Evolutionary conservation across 148 eudicot species (phyloP), one percentile per base, ranked within the genome.

Genomic region (Rhododendron vialii): DNA sequence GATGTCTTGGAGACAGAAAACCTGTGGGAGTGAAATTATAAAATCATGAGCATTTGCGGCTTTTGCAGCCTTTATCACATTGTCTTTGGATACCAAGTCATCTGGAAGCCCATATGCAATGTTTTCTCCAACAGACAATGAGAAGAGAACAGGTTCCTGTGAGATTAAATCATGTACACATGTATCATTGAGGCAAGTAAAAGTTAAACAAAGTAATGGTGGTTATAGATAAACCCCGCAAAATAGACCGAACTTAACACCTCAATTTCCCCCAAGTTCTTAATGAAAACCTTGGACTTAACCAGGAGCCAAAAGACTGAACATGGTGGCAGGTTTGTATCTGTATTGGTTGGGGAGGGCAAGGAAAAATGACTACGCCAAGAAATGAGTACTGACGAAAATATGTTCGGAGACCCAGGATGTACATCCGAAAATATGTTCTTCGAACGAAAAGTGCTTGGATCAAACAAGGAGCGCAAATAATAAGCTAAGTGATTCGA

Each of bases 41-140:
- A 97, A 97, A 81, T 95, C 98, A 90, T 97, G 99, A 84, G 98
- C 99, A 88, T 97, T 97, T 59, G 99, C 99, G 85, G 99, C 99
- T 92, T 97, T 97, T 83, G 99, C 98, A 47, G 99, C 99, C 90
- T 95, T 94, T 84, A 97, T 92, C 51, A 97, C 90, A 78, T 97
- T 98, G 85, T 97, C 98, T 89, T 90, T 94, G 74, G 98, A 95
- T 85, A 97, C 98, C 82, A 89, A 83, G 57, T 92, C 90, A 91
- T 97, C 99, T 53, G 99, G 99, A 47, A 94, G 93, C 81, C 98
- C 99, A 91, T 97, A 97, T 67, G 99, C 99, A 86, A 97, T 97
- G 87, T 97, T 97, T 88, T 97, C 99, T 82, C 96, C 99, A 88
- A 95, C 95, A 84, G 99, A 95, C 18, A 97, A 93, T 5, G 98